These are phyloP conservation scores for Scytalidium sp. DNA, from an alignment of 2,329 filamentous ascomycete genomes.

Conservation along the genomic window DNA sequence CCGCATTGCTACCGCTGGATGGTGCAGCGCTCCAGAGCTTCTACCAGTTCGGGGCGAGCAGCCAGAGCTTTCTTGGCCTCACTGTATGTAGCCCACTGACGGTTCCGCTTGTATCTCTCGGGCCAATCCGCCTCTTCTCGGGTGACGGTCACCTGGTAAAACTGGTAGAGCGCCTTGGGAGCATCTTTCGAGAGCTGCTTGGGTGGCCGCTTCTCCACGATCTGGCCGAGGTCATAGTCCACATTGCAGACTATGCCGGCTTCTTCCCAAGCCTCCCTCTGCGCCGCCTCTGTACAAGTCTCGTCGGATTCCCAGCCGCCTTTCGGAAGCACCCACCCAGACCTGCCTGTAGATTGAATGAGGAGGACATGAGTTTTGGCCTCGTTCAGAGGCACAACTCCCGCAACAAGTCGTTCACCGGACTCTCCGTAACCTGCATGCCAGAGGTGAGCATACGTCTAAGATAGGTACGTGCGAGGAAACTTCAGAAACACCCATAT, in stretches of 20 bases:
- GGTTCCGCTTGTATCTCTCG: constrained; percentile 85
- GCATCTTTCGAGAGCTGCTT: constrained; percentile 66
- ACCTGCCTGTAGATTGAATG: constrained; percentile 87
- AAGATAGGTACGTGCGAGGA: constrained; percentile 1
- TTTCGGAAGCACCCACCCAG: constrained; percentile 95
- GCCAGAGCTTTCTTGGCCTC: constrained; percentile 77
- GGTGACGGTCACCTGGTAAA: constrained; percentile 85
- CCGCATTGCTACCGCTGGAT: constrained; percentile 34
- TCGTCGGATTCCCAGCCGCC: constrained; percentile 98
- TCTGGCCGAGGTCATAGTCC: constrained; percentile 80
- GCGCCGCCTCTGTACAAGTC: constrained; percentile 76
- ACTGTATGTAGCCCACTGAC: constrained; percentile 84
- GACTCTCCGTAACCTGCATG: constrained; percentile 79
- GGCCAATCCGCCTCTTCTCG: constrained; percentile 88
- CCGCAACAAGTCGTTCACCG: constrained; percentile 92
- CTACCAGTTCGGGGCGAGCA: constrained; percentile 79
- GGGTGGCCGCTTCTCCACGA: constrained; percentile 78
- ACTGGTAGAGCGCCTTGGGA: constrained; percentile 67
- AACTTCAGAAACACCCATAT: constrained; percentile 15
- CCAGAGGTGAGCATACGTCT: constrained; percentile 24
- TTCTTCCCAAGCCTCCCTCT: constrained; percentile 96
- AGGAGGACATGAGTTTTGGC: constrained; percentile 88
- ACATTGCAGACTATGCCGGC: constrained; percentile 86
- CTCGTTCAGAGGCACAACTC: constrained; percentile 82
- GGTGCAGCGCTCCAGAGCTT: constrained; percentile 74